Conservation (phyloP, 2,329 filamentous ascomycete species). For the Ceratocystis huliohia region DNA sequence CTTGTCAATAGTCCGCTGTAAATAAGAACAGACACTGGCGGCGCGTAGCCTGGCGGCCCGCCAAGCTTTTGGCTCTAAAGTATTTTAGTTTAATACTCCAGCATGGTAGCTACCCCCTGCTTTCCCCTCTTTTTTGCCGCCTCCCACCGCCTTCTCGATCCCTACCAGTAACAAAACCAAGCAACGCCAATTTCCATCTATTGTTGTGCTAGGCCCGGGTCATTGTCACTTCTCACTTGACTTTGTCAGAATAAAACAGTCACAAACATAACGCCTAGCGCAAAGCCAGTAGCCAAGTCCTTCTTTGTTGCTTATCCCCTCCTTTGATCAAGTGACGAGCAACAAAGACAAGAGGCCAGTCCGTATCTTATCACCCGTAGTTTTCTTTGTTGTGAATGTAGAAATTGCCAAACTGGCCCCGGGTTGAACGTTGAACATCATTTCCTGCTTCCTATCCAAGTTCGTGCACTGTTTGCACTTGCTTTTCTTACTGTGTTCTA, state of each 20-base stretch:
- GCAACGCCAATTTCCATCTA: neutral
- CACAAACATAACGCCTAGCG: neutral
- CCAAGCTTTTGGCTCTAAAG: neutral
- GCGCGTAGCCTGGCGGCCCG: neutral
- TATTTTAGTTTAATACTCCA: no score
- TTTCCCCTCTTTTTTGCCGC: conserved; percentile 9
- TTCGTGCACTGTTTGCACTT: neutral
- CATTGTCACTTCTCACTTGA: neutral
- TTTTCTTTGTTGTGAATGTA: no score
- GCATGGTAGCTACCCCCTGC: neutral
- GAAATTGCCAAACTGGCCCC: no score
- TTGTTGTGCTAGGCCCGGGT: neutral
- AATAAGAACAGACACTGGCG: no score
- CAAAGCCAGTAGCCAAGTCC: neutral
- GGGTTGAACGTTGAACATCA: neutral
- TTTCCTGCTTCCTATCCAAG: neutral
- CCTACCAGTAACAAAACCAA: neutral
- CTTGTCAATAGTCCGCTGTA: neutral
- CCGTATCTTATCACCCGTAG: no score
- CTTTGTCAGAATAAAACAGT: neutral
- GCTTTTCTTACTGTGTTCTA: neutral
- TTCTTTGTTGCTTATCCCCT: no score
- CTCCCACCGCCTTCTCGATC: neutral
- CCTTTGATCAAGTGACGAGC: no score
- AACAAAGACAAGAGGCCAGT: no score